Evolutionary conservation across 2,329 filamentous ascomycete species (phyloP).

Genomic region (Ophiostoma novo-ulmi): DNA sequence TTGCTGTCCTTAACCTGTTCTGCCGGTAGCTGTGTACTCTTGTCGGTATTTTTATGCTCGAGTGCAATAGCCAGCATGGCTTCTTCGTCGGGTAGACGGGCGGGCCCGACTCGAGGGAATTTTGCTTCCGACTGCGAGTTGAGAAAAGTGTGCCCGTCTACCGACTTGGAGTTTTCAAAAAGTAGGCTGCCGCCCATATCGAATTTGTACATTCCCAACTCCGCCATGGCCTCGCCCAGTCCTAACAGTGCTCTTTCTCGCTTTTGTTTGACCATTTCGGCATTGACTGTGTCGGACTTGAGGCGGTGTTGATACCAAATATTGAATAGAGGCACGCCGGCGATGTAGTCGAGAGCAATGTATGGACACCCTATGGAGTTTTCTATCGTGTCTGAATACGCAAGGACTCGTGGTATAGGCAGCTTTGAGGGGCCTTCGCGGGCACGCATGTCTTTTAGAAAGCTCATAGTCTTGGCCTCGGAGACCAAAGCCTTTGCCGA

Average conservation of each 20-base stretch:
- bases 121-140: background rate
- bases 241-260: background rate
- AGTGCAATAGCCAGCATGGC: background rate
- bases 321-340: background rate
- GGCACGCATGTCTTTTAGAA: background rate
- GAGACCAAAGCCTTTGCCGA: background rate
- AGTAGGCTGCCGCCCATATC: background rate
- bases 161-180: background rate
- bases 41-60: background rate
- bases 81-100: background rate
- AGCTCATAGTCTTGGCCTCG: background rate
- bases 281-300: background rate
- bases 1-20: background rate
- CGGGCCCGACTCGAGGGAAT: background rate
- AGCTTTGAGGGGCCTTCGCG: background rate
- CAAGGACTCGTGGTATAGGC: background rate
- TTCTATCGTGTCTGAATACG: background rate
- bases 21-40: too few species aligned
- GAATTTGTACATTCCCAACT: background rate
- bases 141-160: background rate
- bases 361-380: background rate
- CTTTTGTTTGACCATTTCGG: background rate
- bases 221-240: background rate
- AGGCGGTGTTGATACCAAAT: background rate
- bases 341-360: background rate